Base-by-base conservation (phyloP, 1,139 yeast species). In the Suhomyces taliae region DNA sequence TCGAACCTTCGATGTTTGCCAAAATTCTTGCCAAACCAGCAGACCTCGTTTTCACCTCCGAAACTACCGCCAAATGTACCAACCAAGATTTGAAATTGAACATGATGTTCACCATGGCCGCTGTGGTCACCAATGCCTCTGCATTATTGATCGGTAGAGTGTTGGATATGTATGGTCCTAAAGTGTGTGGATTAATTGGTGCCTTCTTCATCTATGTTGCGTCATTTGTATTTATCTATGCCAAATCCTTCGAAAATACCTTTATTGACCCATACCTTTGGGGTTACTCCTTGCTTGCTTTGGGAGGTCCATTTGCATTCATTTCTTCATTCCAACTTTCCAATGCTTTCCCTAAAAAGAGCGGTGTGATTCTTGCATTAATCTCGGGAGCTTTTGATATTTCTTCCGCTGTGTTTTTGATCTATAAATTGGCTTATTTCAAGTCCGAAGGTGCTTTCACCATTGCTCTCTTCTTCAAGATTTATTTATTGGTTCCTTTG, bases 341-440 rank as follows among this genome's bases (percentile, higher is more conserved):
- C 26, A 74, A 74, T 51, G 59, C 78, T 4, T 74, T 74, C 58
- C 79, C 79, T 4, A 55, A 62, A 29, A 64, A 61, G 34, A 66
- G 74, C 37, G 79, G 79, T 1, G 60, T 74, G 11, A 66, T 74
- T 27, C 65, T 74, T 54, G 79, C 79, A 6, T 59, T 74, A 39
- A 58, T 74, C 39, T 73, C 78, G 0, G 79, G 79, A 4, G 79
- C 79, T 0, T 74, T 74, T 53, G 79, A 74, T 58, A 72, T 78
- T 8, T 72, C 78, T 1, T 69, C 75, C n/a, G 79, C 78, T 0
- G 66, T 74, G 26, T 74, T 74, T 54, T 68, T 74, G 57, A 44
- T 72, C 36, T 74, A 72, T 56, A 62, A 66, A 42, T 52, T 69
- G 26, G 47, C 65, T 36, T 74, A 71, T 57, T 59, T 56, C 43